A percentile compares a stretch with the other conserved stretches of the same genome.
Evolutionary conservation across 139 green algal species (phyloP).

Genomic region (Pleodorina starrii): DNA sequence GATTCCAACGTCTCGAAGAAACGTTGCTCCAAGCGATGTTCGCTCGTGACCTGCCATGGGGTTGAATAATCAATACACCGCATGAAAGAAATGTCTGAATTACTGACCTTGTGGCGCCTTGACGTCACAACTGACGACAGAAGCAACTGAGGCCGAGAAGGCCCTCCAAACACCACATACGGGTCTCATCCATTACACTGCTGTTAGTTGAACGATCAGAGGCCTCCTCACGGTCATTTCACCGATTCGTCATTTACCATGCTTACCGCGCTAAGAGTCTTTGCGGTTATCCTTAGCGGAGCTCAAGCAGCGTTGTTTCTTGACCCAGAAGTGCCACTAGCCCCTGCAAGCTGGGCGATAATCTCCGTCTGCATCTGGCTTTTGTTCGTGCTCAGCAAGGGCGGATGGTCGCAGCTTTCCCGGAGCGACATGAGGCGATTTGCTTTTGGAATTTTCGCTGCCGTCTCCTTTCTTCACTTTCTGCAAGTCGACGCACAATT

Average conservation of each 20-base stretch:
- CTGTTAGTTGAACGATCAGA: too few species aligned
- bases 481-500: conserved; percentile 22
- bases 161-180: too few species aligned
- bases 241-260: not conserved
- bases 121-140: too few species aligned
- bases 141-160: too few species aligned
- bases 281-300: not conserved
- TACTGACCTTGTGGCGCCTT: too few species aligned
- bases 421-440: not conserved
- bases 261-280: not conserved
- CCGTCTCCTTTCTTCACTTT: conserved; percentile 19
- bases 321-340: not conserved
- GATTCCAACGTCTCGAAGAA: too few species aligned
- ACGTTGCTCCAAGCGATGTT: too few species aligned
- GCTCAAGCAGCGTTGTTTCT: conserved; percentile 9
- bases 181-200: too few species aligned
- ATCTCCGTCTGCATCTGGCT: conserved; percentile 26
- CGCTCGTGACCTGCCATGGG: too few species aligned
- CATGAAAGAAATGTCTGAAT: too few species aligned
- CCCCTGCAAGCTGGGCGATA: conserved; percentile 2
- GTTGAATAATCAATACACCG: too few species aligned
- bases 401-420: not conserved
- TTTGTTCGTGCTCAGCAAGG: conserved; percentile 22
- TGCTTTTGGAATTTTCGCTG: not conserved
- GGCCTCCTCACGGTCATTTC: too few species aligned